Conservation (phyloP, 805 yeast genomes). For the Suhomyces sp. region DNA sequence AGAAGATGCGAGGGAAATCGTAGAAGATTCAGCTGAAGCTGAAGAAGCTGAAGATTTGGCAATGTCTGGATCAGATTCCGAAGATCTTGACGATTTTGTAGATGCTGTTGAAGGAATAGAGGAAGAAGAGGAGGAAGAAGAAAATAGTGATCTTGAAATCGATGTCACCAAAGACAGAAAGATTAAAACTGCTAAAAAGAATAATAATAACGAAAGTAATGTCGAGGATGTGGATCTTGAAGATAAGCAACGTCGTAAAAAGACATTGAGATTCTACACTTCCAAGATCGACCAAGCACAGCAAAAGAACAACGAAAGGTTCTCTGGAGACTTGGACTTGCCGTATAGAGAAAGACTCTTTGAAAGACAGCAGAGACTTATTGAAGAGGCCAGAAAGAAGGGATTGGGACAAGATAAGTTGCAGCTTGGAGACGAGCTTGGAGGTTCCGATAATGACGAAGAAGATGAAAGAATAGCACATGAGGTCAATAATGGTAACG, state of each 20-base stretch:
- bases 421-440: conserved; percentile 54
- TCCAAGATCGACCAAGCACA: conserved; percentile 90
- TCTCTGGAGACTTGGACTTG: conserved; percentile 82
- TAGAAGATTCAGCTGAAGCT: conserved; percentile 13
- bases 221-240: conserved; percentile 82
- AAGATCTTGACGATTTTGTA: conserved; percentile 17
- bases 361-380: conserved; percentile 83
- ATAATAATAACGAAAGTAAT: conserved; percentile 55
- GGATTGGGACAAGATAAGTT: conserved; percentile 53
- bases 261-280: conserved; percentile 89
- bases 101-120: conserved; percentile 19
- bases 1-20: conserved; percentile 11
- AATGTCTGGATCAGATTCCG: conserved; percentile 7
- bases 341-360: conserved; percentile 88
- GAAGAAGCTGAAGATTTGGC: conserved; percentile 7
- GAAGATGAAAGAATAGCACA: conserved; percentile 46
- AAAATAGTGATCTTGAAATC: conserved; percentile 50
- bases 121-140: conserved; percentile 16
- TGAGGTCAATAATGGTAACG: conserved; percentile 45
- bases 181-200: conserved; percentile 30
- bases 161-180: conserved; percentile 46
- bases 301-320: conserved; percentile 55
- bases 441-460: conserved; percentile 16
- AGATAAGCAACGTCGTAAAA: conserved; percentile 77
- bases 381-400: conserved; percentile 85